A percentile compares a stretch with the other conserved stretches of the same genome.
These are phyloP conservation scores for Eucalyptus regnans DNA, from an alignment of 345 rosid species.

Conservation along the genomic window DNA sequence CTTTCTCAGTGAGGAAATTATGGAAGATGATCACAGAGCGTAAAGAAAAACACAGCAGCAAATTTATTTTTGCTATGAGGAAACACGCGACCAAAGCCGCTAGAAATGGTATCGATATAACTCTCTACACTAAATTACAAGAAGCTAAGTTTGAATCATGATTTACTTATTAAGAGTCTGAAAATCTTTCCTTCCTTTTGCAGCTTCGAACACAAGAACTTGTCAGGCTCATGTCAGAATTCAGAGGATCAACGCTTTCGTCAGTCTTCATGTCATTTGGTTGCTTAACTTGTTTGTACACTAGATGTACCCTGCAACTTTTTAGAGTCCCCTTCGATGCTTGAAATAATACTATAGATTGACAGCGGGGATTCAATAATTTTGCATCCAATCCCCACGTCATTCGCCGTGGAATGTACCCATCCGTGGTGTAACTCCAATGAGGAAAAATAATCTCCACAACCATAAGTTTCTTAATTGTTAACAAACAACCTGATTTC, in stretches of 20 bases:
- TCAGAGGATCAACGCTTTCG: accelerated
- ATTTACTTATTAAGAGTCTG: accelerated
- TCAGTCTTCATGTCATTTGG: background rate
- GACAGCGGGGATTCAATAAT: background rate
- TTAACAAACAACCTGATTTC: background rate
- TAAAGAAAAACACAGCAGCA: too few species aligned
- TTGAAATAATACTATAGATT: background rate
- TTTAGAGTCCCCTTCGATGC: background rate
- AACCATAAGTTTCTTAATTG: background rate
- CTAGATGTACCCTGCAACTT: background rate
- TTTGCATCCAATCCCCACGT: background rate
- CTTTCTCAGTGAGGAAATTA: background rate
- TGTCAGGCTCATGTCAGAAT: too few species aligned
- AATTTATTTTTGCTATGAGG: too few species aligned
- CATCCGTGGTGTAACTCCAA: background rate
- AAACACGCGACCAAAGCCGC: too few species aligned
- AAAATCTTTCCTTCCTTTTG: too few species aligned
- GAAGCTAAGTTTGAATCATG: too few species aligned
- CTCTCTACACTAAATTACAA: too few species aligned
- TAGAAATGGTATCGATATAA: too few species aligned
- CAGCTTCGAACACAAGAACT: accelerated
- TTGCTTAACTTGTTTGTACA: background rate
- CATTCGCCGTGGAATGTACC: background rate
- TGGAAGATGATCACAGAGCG: background rate
- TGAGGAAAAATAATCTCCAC: background rate